Conservation (phyloP, 2,329 filamentous ascomycete species). For the Cordyceps cicadae region DNA sequence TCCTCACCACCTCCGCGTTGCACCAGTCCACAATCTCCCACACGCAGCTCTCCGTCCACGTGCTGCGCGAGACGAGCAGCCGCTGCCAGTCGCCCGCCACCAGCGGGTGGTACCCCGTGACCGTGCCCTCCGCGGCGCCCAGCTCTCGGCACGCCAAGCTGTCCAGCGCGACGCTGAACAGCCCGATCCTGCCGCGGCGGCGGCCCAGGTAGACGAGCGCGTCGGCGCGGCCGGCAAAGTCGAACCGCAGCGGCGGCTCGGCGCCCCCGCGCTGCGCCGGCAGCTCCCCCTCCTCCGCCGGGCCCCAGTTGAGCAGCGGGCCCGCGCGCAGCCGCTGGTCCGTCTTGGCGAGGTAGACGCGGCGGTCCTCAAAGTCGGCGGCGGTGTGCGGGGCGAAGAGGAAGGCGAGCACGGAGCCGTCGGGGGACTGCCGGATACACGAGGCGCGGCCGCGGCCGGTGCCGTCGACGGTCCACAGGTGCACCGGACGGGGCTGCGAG, state of each 20-base stretch:
- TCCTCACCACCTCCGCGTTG: conserved; percentile 16
- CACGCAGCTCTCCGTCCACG: conserved; percentile 29
- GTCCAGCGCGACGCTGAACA: conserved; percentile 27
- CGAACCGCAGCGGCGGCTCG: conserved; percentile 22
- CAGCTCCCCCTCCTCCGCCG: not conserved
- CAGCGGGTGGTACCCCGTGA: conserved; percentile 22
- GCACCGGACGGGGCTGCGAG: conserved; percentile 15
- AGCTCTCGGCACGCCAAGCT: conserved; percentile 18
- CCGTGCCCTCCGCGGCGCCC: conserved; percentile 21
- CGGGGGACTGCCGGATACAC: conserved; percentile 28
- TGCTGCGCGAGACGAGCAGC: conserved; percentile 30
- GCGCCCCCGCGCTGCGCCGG: conserved; percentile 21
- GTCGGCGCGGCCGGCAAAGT: conserved; percentile 26
- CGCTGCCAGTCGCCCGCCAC: conserved; percentile 18
- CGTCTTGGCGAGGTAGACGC: conserved; percentile 23
- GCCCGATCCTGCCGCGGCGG: conserved; percentile 24
- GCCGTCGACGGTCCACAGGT: no score
- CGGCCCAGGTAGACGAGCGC: conserved; percentile 27
- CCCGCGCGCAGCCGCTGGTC: no score
- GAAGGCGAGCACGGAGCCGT: conserved; percentile 29
- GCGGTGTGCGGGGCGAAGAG: conserved; percentile 20
- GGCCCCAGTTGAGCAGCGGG: no score
- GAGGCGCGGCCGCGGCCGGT: conserved; percentile 13
- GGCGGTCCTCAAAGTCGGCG: conserved; percentile 21
- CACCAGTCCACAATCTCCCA: conserved; percentile 27